These are phyloP conservation scores for Chalciporus chontae DNA, from an alignment of 768 basidiomycete species.

Conservation along the genomic window DNA sequence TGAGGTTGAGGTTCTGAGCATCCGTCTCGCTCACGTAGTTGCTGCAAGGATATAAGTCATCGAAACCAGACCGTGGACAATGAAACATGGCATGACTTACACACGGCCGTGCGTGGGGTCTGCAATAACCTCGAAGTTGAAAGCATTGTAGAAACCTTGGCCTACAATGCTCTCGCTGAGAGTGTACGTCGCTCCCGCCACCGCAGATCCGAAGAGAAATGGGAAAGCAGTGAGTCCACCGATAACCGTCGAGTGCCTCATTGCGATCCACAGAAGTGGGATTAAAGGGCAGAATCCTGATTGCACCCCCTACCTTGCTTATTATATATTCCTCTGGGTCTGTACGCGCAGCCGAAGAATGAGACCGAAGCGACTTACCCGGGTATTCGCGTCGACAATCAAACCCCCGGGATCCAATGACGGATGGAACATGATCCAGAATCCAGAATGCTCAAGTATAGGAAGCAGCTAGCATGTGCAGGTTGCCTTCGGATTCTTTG, in stretches of 20 bases:
- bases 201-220: conserved; percentile 7
- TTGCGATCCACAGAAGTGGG: neutral
- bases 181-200: conserved; percentile 27
- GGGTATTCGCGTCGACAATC: too few relatives aligned
- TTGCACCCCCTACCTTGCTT: conserved; percentile 12
- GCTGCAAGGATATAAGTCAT: conserved; percentile 11
- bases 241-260: conserved; percentile 12
- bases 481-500: too few relatives aligned
- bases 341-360: too few relatives aligned
- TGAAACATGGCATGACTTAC: conserved; percentile 17
- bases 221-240: conserved; percentile 10
- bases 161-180: conserved; percentile 30
- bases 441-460: too few relatives aligned
- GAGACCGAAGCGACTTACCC: too few relatives aligned
- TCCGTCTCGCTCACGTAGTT: conserved; percentile 33
- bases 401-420: too few relatives aligned
- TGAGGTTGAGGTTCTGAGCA: conserved; percentile 27
- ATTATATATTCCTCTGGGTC: neutral
- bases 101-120: conserved; percentile 38
- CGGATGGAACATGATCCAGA: too few relatives aligned
- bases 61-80: neutral
- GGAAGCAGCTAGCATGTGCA: too few relatives aligned
- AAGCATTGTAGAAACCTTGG: conserved; percentile 27
- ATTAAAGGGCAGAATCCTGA: neutral
- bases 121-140: conserved; percentile 31